Evolutionary conservation across 2,329 filamentous ascomycete species (phyloP), one percentile per base, ranked within the genome.

Genomic region (Bipolaris zeicola): DNA sequence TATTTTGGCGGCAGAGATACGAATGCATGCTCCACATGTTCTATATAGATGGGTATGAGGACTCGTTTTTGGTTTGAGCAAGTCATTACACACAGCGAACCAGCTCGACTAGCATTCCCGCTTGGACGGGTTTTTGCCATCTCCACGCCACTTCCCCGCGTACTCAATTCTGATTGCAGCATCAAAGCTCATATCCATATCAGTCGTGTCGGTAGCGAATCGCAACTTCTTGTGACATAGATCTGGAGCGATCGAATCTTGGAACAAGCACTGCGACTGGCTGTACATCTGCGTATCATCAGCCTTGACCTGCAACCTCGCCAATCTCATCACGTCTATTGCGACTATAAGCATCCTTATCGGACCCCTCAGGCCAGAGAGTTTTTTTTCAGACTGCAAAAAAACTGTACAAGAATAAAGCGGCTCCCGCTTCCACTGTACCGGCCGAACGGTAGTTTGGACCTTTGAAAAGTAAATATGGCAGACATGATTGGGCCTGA

Each of bases 401-500:
- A 52, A 46, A 31, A 52, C n/a, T 28, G 31, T 22, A 11, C 10
- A 14, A 33, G 10, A 13, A 38, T 18, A n/a, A 13, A 16, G 41
- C 22, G 22, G 13, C 24, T 18, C 13, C 26, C 24, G 14, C 41
- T 33, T 41, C 41, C 20, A 36, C 18, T 14, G 44, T 20, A 38
- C 7, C 24, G 6, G 51, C 38, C 22, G 6, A 26, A 26, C 28
- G n/a, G 26, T 13, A 10, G n/a, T 28, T 55, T 33, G 1, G 5
- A 13, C 33, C 1, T 36, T 14, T 16, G 7, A n/a, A 28, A 2
- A 24, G 49, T 28, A 10, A 13, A 22, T 38, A 66, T 65, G 64
- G 58, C 71, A 47, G 79, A 83, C 67, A 75, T 67, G 47, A 83
- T 83, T 61, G 76, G 75, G 10, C 78, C 79, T 6, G 76, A 79